Conservation (phyloP, 345 rosid genomes). For the Lenwebbia sp. region DNA sequence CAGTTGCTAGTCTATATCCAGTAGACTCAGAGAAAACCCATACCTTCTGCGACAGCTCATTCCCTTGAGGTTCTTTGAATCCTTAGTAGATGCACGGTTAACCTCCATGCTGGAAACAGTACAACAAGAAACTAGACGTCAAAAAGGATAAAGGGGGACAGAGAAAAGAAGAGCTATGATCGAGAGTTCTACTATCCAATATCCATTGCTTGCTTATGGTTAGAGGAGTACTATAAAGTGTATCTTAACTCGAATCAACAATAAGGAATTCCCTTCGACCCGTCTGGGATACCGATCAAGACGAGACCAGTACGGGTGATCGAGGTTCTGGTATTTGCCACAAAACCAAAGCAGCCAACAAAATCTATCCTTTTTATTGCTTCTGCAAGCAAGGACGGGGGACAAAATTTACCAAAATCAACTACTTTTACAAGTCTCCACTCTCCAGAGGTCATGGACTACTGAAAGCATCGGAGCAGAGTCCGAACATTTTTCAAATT, state of each 20-base stretch:
- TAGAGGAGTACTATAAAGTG: not conserved
- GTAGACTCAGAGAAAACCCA: not conserved
- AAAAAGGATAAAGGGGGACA: not conserved
- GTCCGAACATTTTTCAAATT: not conserved
- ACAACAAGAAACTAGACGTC: not conserved
- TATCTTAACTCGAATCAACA: not conserved
- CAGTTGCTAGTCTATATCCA: not conserved
- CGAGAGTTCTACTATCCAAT: not conserved
- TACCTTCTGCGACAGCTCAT: slow-evolving; percentile 1
- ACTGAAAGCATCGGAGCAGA: not conserved
- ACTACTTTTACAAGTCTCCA: not conserved
- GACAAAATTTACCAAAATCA: not conserved
- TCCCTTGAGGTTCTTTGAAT: not conserved
- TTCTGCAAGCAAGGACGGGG: not conserved
- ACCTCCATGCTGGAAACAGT: slow-evolving; percentile 1
- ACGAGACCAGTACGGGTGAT: not conserved
- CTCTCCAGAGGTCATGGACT: not conserved
- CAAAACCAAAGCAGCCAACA: not conserved
- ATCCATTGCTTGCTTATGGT: not conserved
- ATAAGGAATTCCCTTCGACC: not conserved
- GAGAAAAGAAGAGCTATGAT: not conserved
- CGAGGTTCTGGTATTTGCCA: not conserved
- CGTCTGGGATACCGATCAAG: not conserved
- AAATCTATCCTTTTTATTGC: not conserved
- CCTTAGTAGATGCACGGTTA: not conserved